Percentiles rank a stretch among this genome's conserved stretches.
phyloP scores from a whole-genome alignment of 345 rosid species.

The Bruguiera parviflora region DNA sequence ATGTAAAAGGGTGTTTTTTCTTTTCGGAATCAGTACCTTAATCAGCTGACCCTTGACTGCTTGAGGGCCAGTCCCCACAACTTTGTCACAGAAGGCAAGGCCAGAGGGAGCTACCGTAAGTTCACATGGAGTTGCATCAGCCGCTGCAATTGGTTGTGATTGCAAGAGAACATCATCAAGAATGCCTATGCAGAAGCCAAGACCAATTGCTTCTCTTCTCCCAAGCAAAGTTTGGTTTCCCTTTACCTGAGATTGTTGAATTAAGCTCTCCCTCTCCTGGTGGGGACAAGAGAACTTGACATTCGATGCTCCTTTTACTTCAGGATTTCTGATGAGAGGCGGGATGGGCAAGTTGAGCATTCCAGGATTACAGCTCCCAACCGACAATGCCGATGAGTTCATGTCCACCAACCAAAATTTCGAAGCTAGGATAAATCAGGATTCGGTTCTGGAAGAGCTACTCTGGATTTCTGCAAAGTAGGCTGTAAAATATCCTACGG shows the following conservation, averaged over 20 bases:
- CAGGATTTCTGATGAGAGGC: slow-evolving; percentile 14
- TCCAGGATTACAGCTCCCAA: slow-evolving; percentile 33
- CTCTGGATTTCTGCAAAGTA: not conserved
- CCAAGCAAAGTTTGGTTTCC: slow-evolving; percentile 22
- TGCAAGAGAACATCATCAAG: slow-evolving; percentile 37
- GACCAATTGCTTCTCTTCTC: slow-evolving; percentile 65
- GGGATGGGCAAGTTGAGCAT: slow-evolving; percentile 17
- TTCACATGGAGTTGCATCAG: slow-evolving; percentile 50
- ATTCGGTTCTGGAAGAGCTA: not conserved
- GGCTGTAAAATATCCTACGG: too few relatives aligned
- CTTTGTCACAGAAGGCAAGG: slow-evolving; percentile 77
- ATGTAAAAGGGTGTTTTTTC: too few relatives aligned
- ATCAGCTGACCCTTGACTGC: slow-evolving; percentile 79
- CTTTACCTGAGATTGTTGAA: slow-evolving; percentile 14
- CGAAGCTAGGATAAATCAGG: slow-evolving; percentile 1
- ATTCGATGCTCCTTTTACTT: slow-evolving; percentile 13
- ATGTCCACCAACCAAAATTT: slow-evolving; percentile 30
- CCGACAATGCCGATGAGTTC: slow-evolving; percentile 49
- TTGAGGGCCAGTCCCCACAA: slow-evolving; percentile 71
- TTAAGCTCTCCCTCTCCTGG: slow-evolving; percentile 10
- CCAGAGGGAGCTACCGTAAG: slow-evolving; percentile 78
- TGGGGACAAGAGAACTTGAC: slow-evolving; percentile 18
- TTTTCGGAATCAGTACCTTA: slow-evolving; percentile 42
- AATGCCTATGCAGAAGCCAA: slow-evolving; percentile 34
- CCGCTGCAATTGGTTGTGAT: slow-evolving; percentile 29